These are phyloP conservation scores for Plasmodium fragile DNA, from an alignment of 169 alveolate genomes.

Conservation along the genomic window DNA sequence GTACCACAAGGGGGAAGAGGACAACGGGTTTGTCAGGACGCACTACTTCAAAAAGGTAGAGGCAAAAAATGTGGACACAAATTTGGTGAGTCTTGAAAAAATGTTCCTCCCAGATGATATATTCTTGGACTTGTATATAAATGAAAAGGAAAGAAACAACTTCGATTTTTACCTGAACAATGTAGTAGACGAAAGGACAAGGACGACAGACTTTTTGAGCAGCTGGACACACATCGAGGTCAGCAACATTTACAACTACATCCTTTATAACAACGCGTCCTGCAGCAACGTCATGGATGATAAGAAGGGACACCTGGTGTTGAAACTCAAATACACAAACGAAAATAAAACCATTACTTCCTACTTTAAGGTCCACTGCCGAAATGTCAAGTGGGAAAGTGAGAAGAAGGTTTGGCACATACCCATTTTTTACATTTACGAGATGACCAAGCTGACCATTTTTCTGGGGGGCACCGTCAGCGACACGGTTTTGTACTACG, in stretches of 20 bases:
- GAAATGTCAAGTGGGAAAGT: constrained; percentile 58
- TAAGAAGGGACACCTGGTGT: constrained; percentile 42
- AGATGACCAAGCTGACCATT: constrained; percentile 37
- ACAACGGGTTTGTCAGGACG: constrained; percentile 23
- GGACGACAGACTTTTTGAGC: constrained; percentile 7
- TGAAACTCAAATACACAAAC: constrained; percentile 58
- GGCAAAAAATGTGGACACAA: constrained; percentile 1
- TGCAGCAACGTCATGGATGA: constrained; percentile 34
- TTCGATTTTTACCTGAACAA: constrained; percentile 44
- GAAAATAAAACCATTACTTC: constrained; percentile 67
- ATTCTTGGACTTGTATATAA: constrained; percentile 25
- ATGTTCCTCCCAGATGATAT: constrained; percentile 27
- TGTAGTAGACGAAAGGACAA: constrained; percentile 6
- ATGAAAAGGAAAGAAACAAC: constrained; percentile 66
- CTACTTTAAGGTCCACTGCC: constrained; percentile 61
- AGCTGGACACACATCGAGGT: constrained; percentile 32
- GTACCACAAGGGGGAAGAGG: constrained; percentile 36
- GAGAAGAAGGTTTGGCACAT: constrained; percentile 72
- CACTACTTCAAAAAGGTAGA: constrained; percentile 61
- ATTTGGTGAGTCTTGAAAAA: constrained; percentile 19
- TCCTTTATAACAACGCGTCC: constrained; percentile 33
- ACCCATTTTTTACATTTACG: constrained; percentile 58
- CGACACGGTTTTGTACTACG: constrained; percentile 43
- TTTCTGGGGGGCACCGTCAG: constrained; percentile 61
- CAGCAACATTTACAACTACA: constrained; percentile 42